A percentile compares a stretch with the other conserved stretches of the same genome.
Conservation (phyloP, 768 basidiomycete species). For the Kwoniella dejecticola region DNA sequence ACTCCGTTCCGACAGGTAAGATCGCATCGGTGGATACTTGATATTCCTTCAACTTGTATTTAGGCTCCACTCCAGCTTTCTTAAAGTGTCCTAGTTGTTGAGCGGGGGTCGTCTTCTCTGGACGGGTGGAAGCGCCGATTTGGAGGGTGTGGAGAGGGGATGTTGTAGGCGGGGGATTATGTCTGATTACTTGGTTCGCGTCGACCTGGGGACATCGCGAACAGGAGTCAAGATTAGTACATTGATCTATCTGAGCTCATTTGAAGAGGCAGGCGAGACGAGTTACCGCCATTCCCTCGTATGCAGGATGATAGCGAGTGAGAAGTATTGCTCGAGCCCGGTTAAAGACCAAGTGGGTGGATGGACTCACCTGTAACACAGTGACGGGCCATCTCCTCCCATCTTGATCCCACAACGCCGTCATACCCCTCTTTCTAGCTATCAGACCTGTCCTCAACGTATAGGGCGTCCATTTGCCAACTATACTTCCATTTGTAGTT, state of each 20-base stretch:
- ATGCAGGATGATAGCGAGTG: background rate
- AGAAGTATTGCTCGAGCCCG: too few relatives aligned
- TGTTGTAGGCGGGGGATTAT: conserved; percentile 36
- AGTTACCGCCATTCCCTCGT: too few relatives aligned
- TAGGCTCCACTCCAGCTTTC: conserved; percentile 77
- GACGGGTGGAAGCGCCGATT: conserved; percentile 78
- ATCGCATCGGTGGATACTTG: conserved; percentile 84
- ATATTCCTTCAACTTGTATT: conserved; percentile 81
- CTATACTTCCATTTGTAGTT: conserved; percentile 42
- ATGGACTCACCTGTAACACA: conserved; percentile 75
- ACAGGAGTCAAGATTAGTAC: too few relatives aligned
- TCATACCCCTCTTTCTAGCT: conserved; percentile 95
- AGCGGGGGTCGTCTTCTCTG: conserved; percentile 69
- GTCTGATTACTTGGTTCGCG: conserved; percentile 55
- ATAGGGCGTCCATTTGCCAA: conserved; percentile 75
- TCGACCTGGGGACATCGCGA: conserved; percentile 54
- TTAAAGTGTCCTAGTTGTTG: conserved; percentile 88
- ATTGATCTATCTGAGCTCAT: too few relatives aligned
- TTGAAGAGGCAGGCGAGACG: too few relatives aligned
- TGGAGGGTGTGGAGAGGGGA: conserved; percentile 83
- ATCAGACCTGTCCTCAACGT: conserved; percentile 89
- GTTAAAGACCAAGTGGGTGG: background rate
- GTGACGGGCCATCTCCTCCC: conserved; percentile 88
- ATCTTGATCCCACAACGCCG: conserved; percentile 84
- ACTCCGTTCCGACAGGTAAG: conserved; percentile 80